Percentiles rank a stretch among this genome's conserved stretches.
Conservation (phyloP, 345 rosid genomes). For the Syzygium aqueum region DNA sequence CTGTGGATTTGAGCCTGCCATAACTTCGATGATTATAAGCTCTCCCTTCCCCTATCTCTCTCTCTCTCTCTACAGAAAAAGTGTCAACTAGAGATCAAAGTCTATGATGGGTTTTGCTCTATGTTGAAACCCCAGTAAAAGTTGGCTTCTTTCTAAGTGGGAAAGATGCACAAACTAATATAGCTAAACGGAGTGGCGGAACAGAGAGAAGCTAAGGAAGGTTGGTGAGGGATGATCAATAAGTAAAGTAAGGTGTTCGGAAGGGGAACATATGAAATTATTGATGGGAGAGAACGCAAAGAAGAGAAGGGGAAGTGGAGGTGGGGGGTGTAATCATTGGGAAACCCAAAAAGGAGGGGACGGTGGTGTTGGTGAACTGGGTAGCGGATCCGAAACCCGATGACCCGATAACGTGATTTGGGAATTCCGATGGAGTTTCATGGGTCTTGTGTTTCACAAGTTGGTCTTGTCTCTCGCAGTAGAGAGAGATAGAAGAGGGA, state of each 20-base stretch:
- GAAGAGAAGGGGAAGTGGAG: neutral
- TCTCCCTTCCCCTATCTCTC: neutral
- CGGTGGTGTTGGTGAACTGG: constrained; percentile 45
- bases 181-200: neutral
- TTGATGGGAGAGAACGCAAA: neutral
- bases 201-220: neutral
- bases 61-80: neutral
- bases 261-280: neutral
- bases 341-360: constrained; percentile 8
- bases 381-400: constrained; percentile 61
- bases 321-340: neutral
- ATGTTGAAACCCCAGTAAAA: neutral
- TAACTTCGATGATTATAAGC: neutral
- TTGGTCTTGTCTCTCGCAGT: neutral
- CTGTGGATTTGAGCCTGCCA: constrained; percentile 43
- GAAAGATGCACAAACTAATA: neutral
- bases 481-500: neutral
- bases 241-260: neutral
- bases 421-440: constrained; percentile 20
- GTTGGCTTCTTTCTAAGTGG: neutral
- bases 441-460: neutral
- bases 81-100: neutral
- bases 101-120: neutral
- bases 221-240: neutral
- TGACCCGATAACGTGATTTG: constrained; percentile 32